Evolutionary conservation across 2,329 filamentous ascomycete genomes (phyloP).

Genomic region (Metarhizium anisopliae): DNA sequence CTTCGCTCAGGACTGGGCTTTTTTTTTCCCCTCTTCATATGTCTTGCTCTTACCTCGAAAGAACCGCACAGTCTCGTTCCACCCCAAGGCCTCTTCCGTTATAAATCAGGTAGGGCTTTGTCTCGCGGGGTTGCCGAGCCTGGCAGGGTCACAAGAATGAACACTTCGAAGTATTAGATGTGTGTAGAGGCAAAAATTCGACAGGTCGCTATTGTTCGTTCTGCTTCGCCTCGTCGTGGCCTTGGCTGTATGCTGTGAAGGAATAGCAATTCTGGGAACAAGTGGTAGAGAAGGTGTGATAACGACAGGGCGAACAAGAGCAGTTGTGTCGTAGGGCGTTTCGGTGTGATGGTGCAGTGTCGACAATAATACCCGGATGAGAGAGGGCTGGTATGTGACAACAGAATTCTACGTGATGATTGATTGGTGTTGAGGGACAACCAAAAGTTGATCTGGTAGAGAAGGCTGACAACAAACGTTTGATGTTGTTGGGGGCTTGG

Average conservation of each 20-base stretch:
- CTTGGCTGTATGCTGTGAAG: background rate
- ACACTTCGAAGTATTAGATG: background rate
- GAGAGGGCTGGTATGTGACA: background rate
- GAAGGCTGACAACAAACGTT: background rate
- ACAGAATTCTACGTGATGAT: background rate
- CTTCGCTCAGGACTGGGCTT: no score
- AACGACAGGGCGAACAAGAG: background rate
- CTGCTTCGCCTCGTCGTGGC: background rate
- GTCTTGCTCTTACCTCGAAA: background rate
- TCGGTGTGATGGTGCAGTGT: background rate
- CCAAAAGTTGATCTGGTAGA: background rate
- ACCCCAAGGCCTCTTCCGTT: background rate
- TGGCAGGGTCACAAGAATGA: background rate
- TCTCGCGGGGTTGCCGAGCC: background rate
- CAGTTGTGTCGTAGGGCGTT: background rate
- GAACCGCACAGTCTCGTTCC: background rate
- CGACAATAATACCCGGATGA: background rate
- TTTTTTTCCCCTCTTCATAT: background rate
- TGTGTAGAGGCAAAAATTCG: background rate
- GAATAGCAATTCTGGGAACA: background rate
- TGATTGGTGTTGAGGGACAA: background rate
- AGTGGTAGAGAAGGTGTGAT: background rate
- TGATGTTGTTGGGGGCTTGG: conserved; percentile 9
- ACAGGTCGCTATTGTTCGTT: background rate
- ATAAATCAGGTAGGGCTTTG: background rate